A percentile compares a stretch with the other conserved stretches of the same genome.
Evolutionary conservation across 257 asterid species (phyloP).

Genomic region (Primulina huaijiensis): DNA sequence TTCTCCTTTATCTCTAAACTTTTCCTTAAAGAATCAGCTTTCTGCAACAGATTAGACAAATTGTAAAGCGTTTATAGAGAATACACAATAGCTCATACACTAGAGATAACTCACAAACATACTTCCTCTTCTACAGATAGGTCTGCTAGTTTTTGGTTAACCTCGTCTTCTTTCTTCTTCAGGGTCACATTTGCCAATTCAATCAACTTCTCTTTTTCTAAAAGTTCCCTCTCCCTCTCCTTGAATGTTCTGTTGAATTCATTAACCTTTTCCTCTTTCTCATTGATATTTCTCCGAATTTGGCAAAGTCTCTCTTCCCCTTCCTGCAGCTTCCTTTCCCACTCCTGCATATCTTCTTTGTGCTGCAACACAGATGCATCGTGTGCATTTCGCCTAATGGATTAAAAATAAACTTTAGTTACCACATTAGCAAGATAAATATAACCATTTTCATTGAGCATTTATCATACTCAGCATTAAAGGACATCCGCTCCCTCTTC

Average conservation of each 20-base stretch:
- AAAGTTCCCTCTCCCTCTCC: constrained; percentile 55
- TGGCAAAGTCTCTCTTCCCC: constrained; percentile 76
- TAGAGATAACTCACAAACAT: constrained; percentile 33
- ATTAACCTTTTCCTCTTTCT: constrained; percentile 69
- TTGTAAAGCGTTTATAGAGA: constrained; percentile 2
- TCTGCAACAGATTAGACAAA: constrained; percentile 45
- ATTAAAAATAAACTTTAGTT: neutral
- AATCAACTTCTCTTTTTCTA: constrained; percentile 51
- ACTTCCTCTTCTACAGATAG: constrained; percentile 59
- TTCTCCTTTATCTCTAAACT: constrained; percentile 60
- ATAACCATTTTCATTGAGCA: constrained; percentile 7
- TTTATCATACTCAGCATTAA: constrained; percentile 65
- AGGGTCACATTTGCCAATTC: constrained; percentile 38
- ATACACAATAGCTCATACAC: neutral
- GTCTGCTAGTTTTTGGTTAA: constrained; percentile 48
- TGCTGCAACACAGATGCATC: constrained; percentile 55
- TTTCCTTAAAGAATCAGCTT: constrained; percentile 48
- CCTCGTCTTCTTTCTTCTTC: constrained; percentile 60
- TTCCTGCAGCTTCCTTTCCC: constrained; percentile 88
- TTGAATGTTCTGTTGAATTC: constrained; percentile 45
- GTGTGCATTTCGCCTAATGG: constrained; percentile 68
- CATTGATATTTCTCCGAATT: constrained; percentile 56
- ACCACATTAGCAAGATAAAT: neutral
- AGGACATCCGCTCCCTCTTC: constrained; percentile 66
- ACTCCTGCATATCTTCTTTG: constrained; percentile 58